Conservation (phyloP, 208 protist species). For the Entamoeba nuttalli region DNA sequence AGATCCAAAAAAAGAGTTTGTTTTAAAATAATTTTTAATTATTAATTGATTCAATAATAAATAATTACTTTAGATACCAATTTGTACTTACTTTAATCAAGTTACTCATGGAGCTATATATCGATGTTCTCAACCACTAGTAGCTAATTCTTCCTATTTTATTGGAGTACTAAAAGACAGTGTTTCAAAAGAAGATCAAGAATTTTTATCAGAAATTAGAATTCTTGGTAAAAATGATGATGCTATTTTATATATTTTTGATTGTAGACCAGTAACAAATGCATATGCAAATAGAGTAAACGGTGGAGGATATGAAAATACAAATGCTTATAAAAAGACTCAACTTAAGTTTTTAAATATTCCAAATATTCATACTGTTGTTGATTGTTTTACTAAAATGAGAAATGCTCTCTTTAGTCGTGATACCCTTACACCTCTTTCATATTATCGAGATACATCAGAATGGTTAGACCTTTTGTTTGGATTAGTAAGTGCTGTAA, state of each 20-base stretch:
- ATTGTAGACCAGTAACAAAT: conserved; percentile 21
- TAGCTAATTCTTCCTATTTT: not conserved
- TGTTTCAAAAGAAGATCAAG: not conserved
- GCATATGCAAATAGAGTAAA: not conserved
- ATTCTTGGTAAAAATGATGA: not conserved
- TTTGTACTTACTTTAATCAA: not conserved
- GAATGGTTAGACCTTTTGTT: not conserved
- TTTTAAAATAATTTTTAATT: not conserved
- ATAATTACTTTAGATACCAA: not conserved
- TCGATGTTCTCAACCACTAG: not conserved
- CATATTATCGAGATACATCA: not conserved
- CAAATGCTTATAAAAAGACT: not conserved
- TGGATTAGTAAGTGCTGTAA: not conserved
- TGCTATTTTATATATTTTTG: not conserved
- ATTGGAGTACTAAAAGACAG: not conserved
- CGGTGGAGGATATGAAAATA: not conserved
- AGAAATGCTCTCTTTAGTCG: not conserved
- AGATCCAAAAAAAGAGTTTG: not conserved
- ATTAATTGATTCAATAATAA: not conserved
- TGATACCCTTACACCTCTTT: not conserved
- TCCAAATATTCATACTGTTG: conserved; percentile 49
- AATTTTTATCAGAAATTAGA: not conserved
- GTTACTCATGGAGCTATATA: not conserved
- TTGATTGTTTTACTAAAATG: conserved; percentile 19
- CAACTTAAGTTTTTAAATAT: not conserved